Conservation (phyloP, 352 stramenopile species). For the Globisporangium irregulare region DNA sequence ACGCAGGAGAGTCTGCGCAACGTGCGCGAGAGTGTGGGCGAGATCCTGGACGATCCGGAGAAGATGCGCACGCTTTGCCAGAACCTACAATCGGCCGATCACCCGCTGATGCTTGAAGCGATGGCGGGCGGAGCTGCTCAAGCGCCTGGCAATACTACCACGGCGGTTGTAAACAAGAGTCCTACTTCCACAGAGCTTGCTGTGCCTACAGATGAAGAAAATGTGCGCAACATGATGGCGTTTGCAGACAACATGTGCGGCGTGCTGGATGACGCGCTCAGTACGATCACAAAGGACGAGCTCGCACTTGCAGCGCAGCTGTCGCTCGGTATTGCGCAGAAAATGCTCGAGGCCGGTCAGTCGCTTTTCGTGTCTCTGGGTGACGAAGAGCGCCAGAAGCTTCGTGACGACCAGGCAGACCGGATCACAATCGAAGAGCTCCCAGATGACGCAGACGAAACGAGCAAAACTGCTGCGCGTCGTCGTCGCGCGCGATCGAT, state of each 20-base stretch:
- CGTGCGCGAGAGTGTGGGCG: constrained; percentile 47
- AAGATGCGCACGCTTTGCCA: constrained; percentile 58
- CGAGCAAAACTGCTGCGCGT: constrained; percentile 10
- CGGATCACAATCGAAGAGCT: constrained; percentile 79
- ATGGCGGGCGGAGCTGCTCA: not conserved
- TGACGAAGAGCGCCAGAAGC: constrained; percentile 52
- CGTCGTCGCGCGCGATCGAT: constrained; percentile 7
- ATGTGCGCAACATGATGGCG: constrained; percentile 68
- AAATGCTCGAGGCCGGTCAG: constrained; percentile 64
- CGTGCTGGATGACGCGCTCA: constrained; percentile 69
- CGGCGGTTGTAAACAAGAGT: not conserved
- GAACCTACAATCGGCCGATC: constrained; percentile 47
- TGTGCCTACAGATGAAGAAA: constrained; percentile 50
- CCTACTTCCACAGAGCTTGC: constrained; percentile 17
- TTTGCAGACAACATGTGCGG: constrained; percentile 74
- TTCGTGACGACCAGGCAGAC: constrained; percentile 33
- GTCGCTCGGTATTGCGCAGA: constrained; percentile 72
- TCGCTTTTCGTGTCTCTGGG: constrained; percentile 69
- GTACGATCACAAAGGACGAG: constrained; percentile 74
- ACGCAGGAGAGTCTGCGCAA: constrained; percentile 67
- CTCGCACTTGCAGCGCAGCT: constrained; percentile 62
- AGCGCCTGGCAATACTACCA: not conserved
- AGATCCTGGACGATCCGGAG: constrained; percentile 60
- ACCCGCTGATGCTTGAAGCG: constrained; percentile 33
- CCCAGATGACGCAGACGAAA: constrained; percentile 28